Percentiles rank a stretch among this genome's conserved stretches.
Evolutionary conservation across 2,329 filamentous ascomycete species (phyloP).

Genomic region (Acrodontium crateriforme): DNA sequence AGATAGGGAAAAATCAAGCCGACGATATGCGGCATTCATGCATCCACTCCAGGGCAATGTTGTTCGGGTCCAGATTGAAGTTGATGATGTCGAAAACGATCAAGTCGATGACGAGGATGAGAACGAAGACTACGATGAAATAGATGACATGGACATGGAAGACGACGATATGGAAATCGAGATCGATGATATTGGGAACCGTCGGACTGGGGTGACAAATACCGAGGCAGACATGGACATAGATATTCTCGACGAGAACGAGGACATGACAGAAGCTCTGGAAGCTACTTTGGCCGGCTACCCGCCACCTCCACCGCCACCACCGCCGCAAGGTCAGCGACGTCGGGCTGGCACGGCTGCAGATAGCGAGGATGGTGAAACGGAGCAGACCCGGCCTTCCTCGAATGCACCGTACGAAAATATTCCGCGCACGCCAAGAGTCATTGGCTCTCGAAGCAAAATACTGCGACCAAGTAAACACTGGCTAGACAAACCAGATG

Average conservation of each 20-base stretch:
- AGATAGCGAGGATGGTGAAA: conserved; percentile 27
- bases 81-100: conserved; percentile 35
- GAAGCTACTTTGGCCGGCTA: conserved; percentile 70
- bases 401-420: conserved; percentile 30
- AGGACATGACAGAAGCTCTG: conserved; percentile 58
- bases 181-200: conserved; percentile 19
- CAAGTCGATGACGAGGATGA: conserved; percentile 31
- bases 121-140: conserved; percentile 27
- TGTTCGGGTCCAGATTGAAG: conserved; percentile 12
- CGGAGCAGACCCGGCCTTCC: conserved; percentile 35
- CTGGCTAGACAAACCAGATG: conserved; percentile 70
- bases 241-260: conserved; percentile 31
- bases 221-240: conserved; percentile 34
- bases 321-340: conserved; percentile 21
- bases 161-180: conserved; percentile 14
- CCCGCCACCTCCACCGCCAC: conserved; percentile 49
- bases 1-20: conserved; percentile 30
- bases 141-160: conserved; percentile 23
- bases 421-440: conserved; percentile 67
- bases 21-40: conserved; percentile 27
- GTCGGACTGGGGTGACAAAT: no score
- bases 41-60: conserved; percentile 17
- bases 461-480: conserved; percentile 59
- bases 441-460: conserved; percentile 24
- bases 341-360: conserved; percentile 16